phyloP scores from a whole-genome alignment of 1,139 yeast genomes.

The Candida mesenterica region DNA sequence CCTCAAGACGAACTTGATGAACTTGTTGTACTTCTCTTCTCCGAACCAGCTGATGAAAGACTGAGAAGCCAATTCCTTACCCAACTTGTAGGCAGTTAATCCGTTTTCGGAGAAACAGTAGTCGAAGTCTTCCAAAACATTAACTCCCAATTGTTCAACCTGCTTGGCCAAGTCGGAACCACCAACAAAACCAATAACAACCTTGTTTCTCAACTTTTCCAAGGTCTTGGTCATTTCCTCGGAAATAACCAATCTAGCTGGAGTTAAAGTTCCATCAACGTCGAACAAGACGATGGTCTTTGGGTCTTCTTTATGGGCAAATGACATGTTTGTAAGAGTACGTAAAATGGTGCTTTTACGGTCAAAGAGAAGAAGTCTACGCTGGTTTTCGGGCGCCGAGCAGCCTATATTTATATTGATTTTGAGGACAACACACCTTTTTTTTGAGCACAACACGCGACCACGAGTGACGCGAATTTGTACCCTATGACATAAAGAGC shows the following conservation, averaged over 20 bases:
- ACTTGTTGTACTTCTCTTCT: slow-evolving; percentile 86
- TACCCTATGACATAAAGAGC: too few relatives aligned
- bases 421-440: slow-evolving; percentile 10
- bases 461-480: too few relatives aligned
- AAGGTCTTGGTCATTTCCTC: slow-evolving; percentile 77
- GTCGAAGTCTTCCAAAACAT: slow-evolving; percentile 78
- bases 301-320: slow-evolving; percentile 53
- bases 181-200: slow-evolving; percentile 96
- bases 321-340: slow-evolving; percentile 53
- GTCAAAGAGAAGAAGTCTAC: slow-evolving; percentile 6
- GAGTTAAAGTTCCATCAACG: slow-evolving; percentile 97
- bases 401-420: slow-evolving; percentile 8
- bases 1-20: slow-evolving; percentile 78
- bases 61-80: slow-evolving; percentile 84
- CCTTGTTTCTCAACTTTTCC: slow-evolving; percentile 78
- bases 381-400: neutral
- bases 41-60: slow-evolving; percentile 96
- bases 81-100: slow-evolving; percentile 91
- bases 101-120: slow-evolving; percentile 98
- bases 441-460: too few relatives aligned
- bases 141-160: slow-evolving; percentile 88
- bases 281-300: slow-evolving; percentile 81
- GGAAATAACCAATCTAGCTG: slow-evolving; percentile 84
- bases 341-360: slow-evolving; percentile 1
- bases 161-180: slow-evolving; percentile 95